Evolutionary conservation across 352 stramenopile species (phyloP).

Genomic region (Thalassiosira exigua): DNA sequence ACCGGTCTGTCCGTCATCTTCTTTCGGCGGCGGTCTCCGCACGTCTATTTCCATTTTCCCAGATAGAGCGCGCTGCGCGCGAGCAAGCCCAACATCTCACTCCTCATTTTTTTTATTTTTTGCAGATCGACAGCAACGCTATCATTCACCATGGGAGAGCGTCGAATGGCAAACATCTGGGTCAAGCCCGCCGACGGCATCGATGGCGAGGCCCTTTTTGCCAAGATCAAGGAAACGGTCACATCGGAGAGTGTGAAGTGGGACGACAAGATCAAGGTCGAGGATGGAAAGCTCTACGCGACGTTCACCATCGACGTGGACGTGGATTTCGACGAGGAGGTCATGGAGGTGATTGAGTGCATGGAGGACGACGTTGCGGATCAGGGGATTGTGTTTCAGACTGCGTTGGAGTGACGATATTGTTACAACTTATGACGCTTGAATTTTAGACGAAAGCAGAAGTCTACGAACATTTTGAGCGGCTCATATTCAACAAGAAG

Average conservation of each 20-base stretch:
- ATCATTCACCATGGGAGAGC: conserved; percentile 9
- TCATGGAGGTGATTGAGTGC: conserved; percentile 20
- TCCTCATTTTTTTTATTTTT: too few species aligned
- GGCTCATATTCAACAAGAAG: too few species aligned
- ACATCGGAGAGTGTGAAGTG: conserved; percentile 7
- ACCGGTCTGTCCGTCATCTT: too few species aligned
- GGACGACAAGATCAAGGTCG: conserved; percentile 11
- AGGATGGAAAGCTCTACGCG: not conserved
- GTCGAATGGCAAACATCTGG: conserved; percentile 1
- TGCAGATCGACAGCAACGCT: too few species aligned
- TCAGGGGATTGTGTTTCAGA: conserved; percentile 25
- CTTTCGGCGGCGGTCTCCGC: too few species aligned
- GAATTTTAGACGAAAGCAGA: too few species aligned
- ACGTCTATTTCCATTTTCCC: too few species aligned
- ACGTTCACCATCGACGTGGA: conserved; percentile 6
- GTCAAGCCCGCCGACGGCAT: not conserved
- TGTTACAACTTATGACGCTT: too few species aligned
- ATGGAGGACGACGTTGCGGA: conserved; percentile 23
- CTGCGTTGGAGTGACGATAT: conserved; percentile 9
- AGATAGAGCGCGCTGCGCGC: too few species aligned
- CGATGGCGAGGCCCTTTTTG: not conserved
- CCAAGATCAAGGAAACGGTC: conserved; percentile 13
- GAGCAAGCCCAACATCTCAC: too few species aligned
- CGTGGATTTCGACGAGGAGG: conserved; percentile 25
- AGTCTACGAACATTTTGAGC: too few species aligned